phyloP scores from a whole-genome alignment of 2,329 filamentous ascomycete species.

The Cladorrhinum sp. region DNA sequence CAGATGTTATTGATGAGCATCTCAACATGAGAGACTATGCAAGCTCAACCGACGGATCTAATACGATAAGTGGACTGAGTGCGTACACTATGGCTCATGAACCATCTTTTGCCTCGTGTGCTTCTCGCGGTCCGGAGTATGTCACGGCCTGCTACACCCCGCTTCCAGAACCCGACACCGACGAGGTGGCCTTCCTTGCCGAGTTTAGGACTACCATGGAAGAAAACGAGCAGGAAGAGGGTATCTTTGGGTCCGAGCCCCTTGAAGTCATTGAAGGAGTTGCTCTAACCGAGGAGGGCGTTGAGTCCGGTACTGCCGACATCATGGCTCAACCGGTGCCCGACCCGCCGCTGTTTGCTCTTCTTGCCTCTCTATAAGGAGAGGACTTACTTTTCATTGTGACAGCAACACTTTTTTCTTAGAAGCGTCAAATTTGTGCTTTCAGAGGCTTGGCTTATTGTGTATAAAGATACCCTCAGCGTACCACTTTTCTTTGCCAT shows the following conservation, averaged over 20 bases:
- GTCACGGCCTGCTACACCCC: slow-evolving; percentile 5
- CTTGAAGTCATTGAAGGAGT: slow-evolving; percentile 10
- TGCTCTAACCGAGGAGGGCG: slow-evolving; percentile 23
- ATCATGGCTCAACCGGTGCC: background rate
- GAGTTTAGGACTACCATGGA: background rate
- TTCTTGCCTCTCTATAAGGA: background rate
- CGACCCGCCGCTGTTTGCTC: background rate
- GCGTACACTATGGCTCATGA: background rate
- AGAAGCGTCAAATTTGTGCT: background rate
- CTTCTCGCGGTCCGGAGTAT: background rate
- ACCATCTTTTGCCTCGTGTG: background rate
- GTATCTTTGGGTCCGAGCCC: background rate
- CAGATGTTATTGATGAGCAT: background rate
- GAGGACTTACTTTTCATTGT: background rate
- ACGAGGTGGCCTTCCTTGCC: slow-evolving; percentile 12
- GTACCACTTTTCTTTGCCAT: background rate
- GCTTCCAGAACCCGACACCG: slow-evolving; percentile 6
- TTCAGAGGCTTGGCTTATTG: background rate
- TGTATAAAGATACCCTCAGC: background rate
- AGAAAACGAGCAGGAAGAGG: background rate
- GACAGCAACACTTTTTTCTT: background rate
- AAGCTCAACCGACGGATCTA: background rate
- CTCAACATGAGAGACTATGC: background rate
- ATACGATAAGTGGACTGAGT: background rate
- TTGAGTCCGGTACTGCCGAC: slow-evolving; percentile 19